These are phyloP conservation scores for Syncephalis plumigaleata DNA, from an alignment of 371 early-diverging fungal species.

Conservation along the genomic window DNA sequence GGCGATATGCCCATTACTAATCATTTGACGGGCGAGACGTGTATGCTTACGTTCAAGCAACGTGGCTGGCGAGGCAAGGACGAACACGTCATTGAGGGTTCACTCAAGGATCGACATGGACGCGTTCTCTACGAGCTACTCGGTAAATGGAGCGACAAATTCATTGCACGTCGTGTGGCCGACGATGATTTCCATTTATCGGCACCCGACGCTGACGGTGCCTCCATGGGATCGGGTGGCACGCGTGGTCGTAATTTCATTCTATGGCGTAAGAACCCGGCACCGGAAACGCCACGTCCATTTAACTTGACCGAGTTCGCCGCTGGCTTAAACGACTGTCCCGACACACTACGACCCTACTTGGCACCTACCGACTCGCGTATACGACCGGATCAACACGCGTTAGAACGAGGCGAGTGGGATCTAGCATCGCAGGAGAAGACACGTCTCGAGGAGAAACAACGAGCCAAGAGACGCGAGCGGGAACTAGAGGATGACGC, in stretches of 20 bases:
- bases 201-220: constrained; percentile 18
- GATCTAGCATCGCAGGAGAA: constrained; percentile 48
- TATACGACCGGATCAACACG: constrained; percentile 58
- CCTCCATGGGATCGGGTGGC: constrained; percentile 10
- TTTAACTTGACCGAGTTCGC: constrained; percentile 65
- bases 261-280: constrained; percentile 44
- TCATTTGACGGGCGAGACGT: constrained; percentile 50
- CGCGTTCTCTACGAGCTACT: constrained; percentile 32
- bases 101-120: constrained; percentile 31
- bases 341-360: constrained; percentile 21
- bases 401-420: constrained; percentile 50
- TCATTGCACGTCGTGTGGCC: constrained; percentile 32
- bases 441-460: constrained; percentile 47
- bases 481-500: constrained; percentile 24
- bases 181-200: constrained; percentile 12
- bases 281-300: constrained; percentile 21
- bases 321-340: constrained; percentile 48
- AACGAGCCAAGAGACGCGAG: constrained; percentile 34
- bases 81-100: constrained; percentile 44
- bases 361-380: constrained; percentile 65
- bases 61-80: constrained; percentile 40
- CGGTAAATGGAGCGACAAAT: constrained; percentile 51
- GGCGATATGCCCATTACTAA: constrained; percentile 65
- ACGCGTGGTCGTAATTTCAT: constrained; percentile 8
- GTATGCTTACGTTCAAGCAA: constrained; percentile 50